Evolutionary conservation across 2,329 filamentous ascomycete genomes (phyloP).

Genomic region (Apiospora rasikravindrae): DNA sequence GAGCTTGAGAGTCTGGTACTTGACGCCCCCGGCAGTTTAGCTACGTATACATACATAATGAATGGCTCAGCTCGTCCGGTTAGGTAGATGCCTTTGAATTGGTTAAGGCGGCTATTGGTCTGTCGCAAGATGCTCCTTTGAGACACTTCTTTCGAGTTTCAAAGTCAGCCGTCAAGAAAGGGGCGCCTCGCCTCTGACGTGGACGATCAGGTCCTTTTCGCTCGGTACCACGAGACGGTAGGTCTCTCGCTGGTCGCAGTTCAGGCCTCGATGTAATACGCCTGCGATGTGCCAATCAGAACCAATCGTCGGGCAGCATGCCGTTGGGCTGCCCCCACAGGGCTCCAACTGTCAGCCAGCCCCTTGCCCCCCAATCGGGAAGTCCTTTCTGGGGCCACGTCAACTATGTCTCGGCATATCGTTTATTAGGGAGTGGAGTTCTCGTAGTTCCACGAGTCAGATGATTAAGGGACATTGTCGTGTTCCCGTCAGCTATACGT

Average conservation of each 20-base stretch:
- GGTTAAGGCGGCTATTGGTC: neutral
- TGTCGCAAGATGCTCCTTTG: neutral
- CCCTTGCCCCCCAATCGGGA: neutral
- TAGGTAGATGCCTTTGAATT: neutral
- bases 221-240: neutral
- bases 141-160: neutral
- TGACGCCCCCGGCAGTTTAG: no score
- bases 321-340: neutral
- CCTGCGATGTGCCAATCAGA: conserved; percentile 9
- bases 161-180: neutral
- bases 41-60: no score
- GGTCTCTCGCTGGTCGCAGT: no score
- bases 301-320: neutral
- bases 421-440: no score
- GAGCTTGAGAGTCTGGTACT: no score
- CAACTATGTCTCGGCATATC: neutral
- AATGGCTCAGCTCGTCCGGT: no score
- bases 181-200: neutral
- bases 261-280: neutral
- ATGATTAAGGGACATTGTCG: neutral
- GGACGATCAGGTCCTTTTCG: neutral
- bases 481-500: neutral
- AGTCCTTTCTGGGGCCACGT: neutral
- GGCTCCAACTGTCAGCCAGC: neutral
- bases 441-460: neutral